Base-by-base conservation (phyloP, 164 flowering plant genomes). In the Annona squamosa region DNA sequence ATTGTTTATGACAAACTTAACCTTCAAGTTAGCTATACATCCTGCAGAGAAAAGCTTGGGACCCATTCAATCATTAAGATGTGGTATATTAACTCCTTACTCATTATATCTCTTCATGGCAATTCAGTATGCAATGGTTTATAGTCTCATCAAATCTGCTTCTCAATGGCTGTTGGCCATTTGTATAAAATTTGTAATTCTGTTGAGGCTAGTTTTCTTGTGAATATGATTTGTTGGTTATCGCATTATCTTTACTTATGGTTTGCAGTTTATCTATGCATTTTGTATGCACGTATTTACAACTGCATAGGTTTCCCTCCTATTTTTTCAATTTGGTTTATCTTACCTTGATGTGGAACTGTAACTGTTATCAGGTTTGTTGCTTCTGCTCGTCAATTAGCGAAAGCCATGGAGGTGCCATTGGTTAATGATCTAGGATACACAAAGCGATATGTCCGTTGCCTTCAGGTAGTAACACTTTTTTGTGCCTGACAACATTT, bases 391-490 rank as follows among this genome's bases (percentile, higher is more conserved):
- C 81, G 81, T 63, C 82, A 82, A 65, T 77, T 82, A 75, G 96
- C 97, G 48, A 96, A 96, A 82, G 89, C 97, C n/a, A 81, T 96
- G 87, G 99, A 96, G 83, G 98, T 92, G 66, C 99, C 99, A 17
- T 78, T 93, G 73, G 99, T 96, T 48, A 96, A 96, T 84, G 99
- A 96, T 81, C 83, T 96, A 74, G 99, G 99, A 69, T 96, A 96
- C 79, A 96, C 99, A n/a, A 96, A 96, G 84, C 85, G 99, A 96
- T 96, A 96, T 71, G 96, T 96, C 19, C 88, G 99, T 13, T 96
- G 99, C 80, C 96, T 96, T 72, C 99, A 96, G 99, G 99, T 96
- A 82, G 37, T 26, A 26, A 26, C 37, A 26, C 37, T 26, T 26
- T 26, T 26, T 26, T 26, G 37, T 26, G 37, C 1, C 37, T 26